Conservation (phyloP, 1,139 yeast species). For the Geotrichum cucujoidarum region DNA sequence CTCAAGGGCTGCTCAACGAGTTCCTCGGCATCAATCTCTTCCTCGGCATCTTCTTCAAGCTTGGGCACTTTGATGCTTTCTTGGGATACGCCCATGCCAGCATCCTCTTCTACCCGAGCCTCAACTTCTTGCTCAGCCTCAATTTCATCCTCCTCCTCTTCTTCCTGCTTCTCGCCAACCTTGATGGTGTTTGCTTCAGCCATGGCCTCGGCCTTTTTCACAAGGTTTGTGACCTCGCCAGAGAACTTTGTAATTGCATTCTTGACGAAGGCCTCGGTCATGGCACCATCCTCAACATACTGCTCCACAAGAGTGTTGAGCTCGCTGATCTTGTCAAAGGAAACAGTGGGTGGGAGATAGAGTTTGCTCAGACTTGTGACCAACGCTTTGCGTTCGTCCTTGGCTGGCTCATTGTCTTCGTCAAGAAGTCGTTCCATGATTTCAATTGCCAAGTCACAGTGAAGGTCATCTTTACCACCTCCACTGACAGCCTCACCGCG, state of each 20-base stretch:
- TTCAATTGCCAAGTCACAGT: conserved; percentile 54
- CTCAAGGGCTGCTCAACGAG: too few relatives aligned
- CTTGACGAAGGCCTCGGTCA: conserved; percentile 42
- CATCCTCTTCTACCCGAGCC: too few relatives aligned
- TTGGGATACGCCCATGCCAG: conserved; percentile 24
- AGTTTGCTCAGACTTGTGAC: conserved; percentile 52
- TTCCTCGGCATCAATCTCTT: conserved; percentile 2
- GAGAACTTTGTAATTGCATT: conserved; percentile 48
- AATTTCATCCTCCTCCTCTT: conserved; percentile 24
- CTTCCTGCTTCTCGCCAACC: conserved; percentile 11
- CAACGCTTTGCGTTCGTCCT: conserved; percentile 52
- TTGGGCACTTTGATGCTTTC: conserved; percentile 21
- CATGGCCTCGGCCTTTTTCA: conserved; percentile 3
- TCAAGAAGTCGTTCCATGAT: conserved; percentile 44
- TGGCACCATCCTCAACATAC: conserved; percentile 29
- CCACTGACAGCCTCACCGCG: conserved; percentile 39
- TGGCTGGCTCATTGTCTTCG: conserved; percentile 36
- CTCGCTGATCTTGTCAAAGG: conserved; percentile 19
- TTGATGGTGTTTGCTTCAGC: conserved; percentile 19
- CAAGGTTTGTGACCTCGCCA: conserved; percentile 11
- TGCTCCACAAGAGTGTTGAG: conserved; percentile 26
- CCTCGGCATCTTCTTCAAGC: conserved; percentile 8
- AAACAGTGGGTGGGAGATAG: conserved; percentile 33
- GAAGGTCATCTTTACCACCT: conserved; percentile 46
- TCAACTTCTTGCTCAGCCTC: conserved; percentile 23